A percentile compares a stretch with the other conserved stretches of the same genome.
Evolutionary conservation across 345 rosid species (phyloP).

Genomic region (Durio zibethinus): DNA sequence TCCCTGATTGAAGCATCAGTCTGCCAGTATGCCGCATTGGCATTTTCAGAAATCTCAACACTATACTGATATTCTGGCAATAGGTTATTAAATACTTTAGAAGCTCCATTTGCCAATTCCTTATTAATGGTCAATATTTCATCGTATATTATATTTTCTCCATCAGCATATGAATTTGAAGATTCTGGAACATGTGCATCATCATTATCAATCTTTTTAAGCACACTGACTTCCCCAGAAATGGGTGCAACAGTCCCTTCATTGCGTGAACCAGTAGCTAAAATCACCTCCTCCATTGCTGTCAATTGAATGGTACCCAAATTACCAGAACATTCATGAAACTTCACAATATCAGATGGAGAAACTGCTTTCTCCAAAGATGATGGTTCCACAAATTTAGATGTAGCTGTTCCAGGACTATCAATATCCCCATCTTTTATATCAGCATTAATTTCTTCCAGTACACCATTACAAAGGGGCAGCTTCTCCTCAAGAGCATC

Average conservation of each 20-base stretch:
- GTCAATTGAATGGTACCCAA: slow-evolving; percentile 21
- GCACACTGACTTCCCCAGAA: slow-evolving; percentile 20
- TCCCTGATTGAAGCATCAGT: slow-evolving; percentile 40
- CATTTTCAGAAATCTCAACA: slow-evolving; percentile 32
- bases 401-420: slow-evolving; percentile 67
- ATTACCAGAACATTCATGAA: slow-evolving; percentile 28
- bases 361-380: slow-evolving; percentile 25
- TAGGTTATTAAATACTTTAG: slow-evolving; percentile 46
- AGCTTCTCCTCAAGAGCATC: slow-evolving; percentile 30
- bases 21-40: slow-evolving; percentile 23
- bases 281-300: slow-evolving; percentile 12
- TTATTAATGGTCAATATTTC: slow-evolving; percentile 55
- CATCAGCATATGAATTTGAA: slow-evolving; percentile 19
- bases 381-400: slow-evolving; percentile 45
- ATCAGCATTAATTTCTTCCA: slow-evolving; percentile 36
- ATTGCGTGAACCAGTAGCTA: slow-evolving; percentile 14
- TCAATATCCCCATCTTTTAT: slow-evolving; percentile 53
- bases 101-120: slow-evolving; percentile 53
- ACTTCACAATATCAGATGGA: slow-evolving; percentile 25
- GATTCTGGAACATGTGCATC: slow-evolving; percentile 26
- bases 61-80: slow-evolving; percentile 39
- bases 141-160: slow-evolving; percentile 38
- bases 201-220: slow-evolving; percentile 20
- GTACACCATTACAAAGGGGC: slow-evolving; percentile 35
- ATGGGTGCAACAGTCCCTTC: slow-evolving; percentile 21